phyloP scores from a whole-genome alignment of 495 filamentous ascomycete species.

The Neurospora sp. region DNA sequence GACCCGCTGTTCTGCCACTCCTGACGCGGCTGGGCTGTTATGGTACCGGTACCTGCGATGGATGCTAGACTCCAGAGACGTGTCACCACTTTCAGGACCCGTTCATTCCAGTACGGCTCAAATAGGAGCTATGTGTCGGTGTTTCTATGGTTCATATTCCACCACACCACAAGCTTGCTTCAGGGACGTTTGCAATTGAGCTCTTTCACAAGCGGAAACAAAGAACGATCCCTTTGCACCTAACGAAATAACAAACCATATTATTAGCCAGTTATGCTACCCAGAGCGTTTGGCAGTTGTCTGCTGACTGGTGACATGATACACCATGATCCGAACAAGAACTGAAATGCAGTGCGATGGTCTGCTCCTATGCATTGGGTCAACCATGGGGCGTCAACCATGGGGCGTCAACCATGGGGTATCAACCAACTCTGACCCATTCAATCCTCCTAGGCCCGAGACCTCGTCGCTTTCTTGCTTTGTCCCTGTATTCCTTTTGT shows the following conservation, averaged over 20 bases:
- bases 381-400: background rate
- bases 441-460: background rate
- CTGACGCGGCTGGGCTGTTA: background rate
- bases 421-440: background rate
- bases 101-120: background rate
- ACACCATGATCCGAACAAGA: background rate
- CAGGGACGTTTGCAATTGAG: background rate
- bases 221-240: background rate
- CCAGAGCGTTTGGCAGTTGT: background rate
- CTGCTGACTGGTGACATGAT: background rate
- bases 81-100: background rate
- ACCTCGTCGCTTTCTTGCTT: background rate
- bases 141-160: background rate
- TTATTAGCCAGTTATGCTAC: background rate
- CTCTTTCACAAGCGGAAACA: background rate
- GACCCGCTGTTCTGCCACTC: background rate
- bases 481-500: background rate
- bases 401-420: background rate
- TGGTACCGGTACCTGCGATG: background rate
- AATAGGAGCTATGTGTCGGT: background rate
- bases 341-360: background rate
- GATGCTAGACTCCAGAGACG: background rate
- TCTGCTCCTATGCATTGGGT: background rate
- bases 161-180: background rate
- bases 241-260: background rate